Evolutionary conservation across 257 asterid genomes (phyloP).

Genomic region (Osmanthus fragrans): DNA sequence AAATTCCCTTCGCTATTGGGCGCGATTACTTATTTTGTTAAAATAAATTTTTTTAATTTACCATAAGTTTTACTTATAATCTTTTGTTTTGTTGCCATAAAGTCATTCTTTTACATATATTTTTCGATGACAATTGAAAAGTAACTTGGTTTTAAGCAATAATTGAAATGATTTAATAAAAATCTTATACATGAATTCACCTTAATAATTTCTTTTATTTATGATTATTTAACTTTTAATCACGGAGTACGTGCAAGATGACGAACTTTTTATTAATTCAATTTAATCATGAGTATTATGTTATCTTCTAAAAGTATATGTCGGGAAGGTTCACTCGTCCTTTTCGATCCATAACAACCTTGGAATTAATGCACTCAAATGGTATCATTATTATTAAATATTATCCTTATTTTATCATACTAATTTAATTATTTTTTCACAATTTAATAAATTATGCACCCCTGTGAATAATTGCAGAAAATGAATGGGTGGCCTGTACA

Average conservation of each 20-base stretch:
- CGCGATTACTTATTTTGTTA: background rate
- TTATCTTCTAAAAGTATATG: conserved; percentile 26
- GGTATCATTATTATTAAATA: background rate
- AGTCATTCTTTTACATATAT: background rate
- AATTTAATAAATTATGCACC: background rate
- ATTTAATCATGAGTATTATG: conserved; percentile 30
- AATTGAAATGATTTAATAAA: background rate
- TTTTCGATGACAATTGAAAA: conserved; percentile 5
- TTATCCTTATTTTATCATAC: background rate
- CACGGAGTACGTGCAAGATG: background rate
- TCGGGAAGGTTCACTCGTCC: conserved; percentile 46
- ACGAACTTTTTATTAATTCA: background rate
- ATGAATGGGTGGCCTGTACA: conserved; percentile 89
- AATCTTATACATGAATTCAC: too few species aligned
- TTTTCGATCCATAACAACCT: conserved; percentile 15
- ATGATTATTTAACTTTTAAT: background rate
- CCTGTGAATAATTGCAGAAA: conserved; percentile 44
- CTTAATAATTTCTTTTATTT: background rate
- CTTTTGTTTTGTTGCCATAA: background rate
- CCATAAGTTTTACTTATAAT: too few species aligned
- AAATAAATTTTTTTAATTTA: too few species aligned
- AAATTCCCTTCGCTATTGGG: conserved; percentile 37
- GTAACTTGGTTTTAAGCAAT: background rate
- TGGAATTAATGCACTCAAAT: background rate
- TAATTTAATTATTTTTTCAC: background rate